These are phyloP conservation scores for Neurospora intermedia DNA, from an alignment of 495 filamentous ascomycete species.

Conservation along the genomic window DNA sequence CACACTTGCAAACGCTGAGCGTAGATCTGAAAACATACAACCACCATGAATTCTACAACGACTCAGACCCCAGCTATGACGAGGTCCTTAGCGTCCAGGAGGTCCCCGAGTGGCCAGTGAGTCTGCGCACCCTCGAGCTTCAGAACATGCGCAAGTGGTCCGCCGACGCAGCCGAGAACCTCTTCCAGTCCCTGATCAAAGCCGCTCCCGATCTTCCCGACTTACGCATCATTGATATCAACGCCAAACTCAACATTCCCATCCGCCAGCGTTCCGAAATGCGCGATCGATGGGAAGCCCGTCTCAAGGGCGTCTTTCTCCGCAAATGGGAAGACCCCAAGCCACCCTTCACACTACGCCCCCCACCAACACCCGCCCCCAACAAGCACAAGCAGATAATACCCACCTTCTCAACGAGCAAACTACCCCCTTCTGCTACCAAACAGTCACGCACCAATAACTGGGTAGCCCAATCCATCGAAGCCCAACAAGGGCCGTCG, in stretches of 20 bases:
- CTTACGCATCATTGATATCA: slow-evolving; percentile 57
- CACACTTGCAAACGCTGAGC: slow-evolving; percentile 53
- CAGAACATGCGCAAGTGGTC: slow-evolving; percentile 63
- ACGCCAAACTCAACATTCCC: slow-evolving; percentile 59
- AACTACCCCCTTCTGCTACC: background rate
- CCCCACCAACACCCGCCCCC: slow-evolving; percentile 4
- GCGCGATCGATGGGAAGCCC: slow-evolving; percentile 59
- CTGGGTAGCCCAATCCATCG: background rate
- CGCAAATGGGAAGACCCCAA: slow-evolving; percentile 43
- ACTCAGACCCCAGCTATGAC: slow-evolving; percentile 61
- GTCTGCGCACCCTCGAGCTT: slow-evolving; percentile 58
- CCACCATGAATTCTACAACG: slow-evolving; percentile 36
- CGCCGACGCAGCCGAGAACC: slow-evolving; percentile 49
- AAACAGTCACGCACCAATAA: background rate
- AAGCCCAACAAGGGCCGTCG: background rate
- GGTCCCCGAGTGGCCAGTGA: slow-evolving; percentile 64
- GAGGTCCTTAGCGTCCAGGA: slow-evolving; percentile 48
- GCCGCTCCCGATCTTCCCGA: slow-evolving; percentile 49
- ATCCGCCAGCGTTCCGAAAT: slow-evolving; percentile 72
- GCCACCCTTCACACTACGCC: slow-evolving; percentile 17
- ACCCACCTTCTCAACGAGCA: background rate
- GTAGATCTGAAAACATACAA: slow-evolving; percentile 65
- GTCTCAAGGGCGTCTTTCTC: slow-evolving; percentile 54
- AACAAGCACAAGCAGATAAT: background rate
- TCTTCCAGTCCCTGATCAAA: slow-evolving; percentile 67